Conservation (phyloP, 1,284 basidiomycete genomes). For the Leccinum subrobustum region DNA sequence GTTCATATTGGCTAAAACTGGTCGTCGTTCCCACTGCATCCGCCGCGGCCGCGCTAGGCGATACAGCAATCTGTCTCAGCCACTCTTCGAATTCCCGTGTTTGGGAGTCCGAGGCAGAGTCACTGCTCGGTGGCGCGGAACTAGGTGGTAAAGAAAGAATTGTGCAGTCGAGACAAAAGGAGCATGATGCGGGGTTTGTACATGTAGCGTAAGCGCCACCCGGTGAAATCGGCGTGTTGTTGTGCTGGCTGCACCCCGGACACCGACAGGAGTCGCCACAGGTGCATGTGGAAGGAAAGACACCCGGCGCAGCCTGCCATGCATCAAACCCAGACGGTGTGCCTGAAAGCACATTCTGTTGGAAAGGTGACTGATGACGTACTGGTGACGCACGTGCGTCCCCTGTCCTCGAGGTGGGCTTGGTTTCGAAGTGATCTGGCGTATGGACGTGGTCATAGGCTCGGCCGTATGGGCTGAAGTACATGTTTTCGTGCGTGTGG, state of each 20-base stretch:
- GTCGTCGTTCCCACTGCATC: conserved; percentile 20
- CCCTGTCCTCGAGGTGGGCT: conserved; percentile 17
- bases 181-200: conserved; percentile 47
- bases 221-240: conserved; percentile 33
- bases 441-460: conserved; percentile 50
- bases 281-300: conserved; percentile 42
- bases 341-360: conserved; percentile 14
- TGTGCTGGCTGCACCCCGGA: conserved; percentile 52
- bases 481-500: conserved; percentile 44
- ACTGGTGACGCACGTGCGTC: conserved; percentile 20
- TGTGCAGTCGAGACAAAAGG: conserved; percentile 59
- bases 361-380: conserved; percentile 21
- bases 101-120: conserved; percentile 26
- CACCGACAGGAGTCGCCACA: conserved; percentile 56
- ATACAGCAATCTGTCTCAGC: conserved; percentile 40
- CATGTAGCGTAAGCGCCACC: conserved; percentile 38
- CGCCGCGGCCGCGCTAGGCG: conserved; percentile 13
- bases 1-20: conserved; percentile 28
- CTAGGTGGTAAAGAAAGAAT: conserved; percentile 46
- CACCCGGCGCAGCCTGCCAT: conserved; percentile 24
- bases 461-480: conserved; percentile 61
- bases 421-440: conserved; percentile 31
- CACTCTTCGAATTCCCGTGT: conserved; percentile 49
- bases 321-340: conserved; percentile 21
- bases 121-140: conserved; percentile 23